These are phyloP conservation scores for Trametes cinnabarina DNA, from an alignment of 768 basidiomycete species.

Conservation along the genomic window DNA sequence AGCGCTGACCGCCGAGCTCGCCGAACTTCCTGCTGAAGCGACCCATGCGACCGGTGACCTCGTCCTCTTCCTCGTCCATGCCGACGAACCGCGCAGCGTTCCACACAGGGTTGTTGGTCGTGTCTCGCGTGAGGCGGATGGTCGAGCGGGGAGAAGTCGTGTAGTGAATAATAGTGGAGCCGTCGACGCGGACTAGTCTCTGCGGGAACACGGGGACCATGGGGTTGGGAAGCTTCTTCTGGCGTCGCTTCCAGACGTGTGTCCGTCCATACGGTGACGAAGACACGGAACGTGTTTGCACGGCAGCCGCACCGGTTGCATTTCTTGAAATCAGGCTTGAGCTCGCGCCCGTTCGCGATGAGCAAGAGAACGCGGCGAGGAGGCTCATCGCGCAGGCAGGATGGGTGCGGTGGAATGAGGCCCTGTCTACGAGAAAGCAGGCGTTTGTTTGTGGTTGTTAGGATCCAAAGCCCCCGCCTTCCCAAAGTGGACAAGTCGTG, in stretches of 20 bases:
- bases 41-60: slow-evolving; percentile 73
- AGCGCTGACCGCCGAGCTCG: slow-evolving; percentile 25
- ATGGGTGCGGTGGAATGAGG: neutral
- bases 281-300: slow-evolving; percentile 47
- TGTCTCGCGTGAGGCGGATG: slow-evolving; percentile 79
- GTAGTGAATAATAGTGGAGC: slow-evolving; percentile 84
- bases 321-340: neutral
- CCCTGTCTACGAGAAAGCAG: neutral
- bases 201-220: slow-evolving; percentile 86
- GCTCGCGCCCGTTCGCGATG: neutral
- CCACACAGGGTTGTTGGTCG: slow-evolving; percentile 88
- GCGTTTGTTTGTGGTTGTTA: slow-evolving; percentile 10
- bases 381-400: neutral
- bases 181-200: slow-evolving; percentile 82
- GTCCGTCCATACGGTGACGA: slow-evolving; percentile 81
- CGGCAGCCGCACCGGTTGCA: neutral
- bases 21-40: slow-evolving; percentile 77
- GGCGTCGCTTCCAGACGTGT: slow-evolving; percentile 74
- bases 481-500: neutral
- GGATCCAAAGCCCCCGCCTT: slow-evolving; percentile 16
- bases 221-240: slow-evolving; percentile 72
- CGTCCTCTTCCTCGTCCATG: slow-evolving; percentile 49
- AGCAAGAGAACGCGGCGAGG: neutral
- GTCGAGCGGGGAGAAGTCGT: slow-evolving; percentile 82
- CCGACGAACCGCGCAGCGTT: slow-evolving; percentile 56